Percentiles rank a stretch among this genome's conserved stretches.
phyloP scores from a whole-genome alignment of 371 early-diverging fungal genomes.

The Nematocida sp. region DNA sequence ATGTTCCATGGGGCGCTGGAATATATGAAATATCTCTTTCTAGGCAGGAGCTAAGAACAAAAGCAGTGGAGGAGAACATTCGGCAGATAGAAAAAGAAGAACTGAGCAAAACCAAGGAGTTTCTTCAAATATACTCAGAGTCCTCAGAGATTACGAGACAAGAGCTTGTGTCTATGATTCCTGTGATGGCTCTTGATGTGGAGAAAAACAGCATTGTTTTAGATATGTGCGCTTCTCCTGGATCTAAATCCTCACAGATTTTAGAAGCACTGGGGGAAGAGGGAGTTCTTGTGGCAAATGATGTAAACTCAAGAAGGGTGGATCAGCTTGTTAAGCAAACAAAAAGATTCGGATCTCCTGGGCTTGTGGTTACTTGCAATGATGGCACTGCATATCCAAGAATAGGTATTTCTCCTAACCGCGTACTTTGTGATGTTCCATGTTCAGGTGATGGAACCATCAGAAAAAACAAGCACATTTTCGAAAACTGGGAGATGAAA shows the following conservation, averaged over 20 bases:
- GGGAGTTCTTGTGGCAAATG: constrained; percentile 92
- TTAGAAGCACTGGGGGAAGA: constrained; percentile 69
- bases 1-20: constrained; percentile 28
- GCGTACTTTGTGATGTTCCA: constrained; percentile 77
- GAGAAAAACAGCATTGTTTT: constrained; percentile 76
- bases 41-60: constrained; percentile 27
- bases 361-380: constrained; percentile 86
- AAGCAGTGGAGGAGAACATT: constrained; percentile 18
- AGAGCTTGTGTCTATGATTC: constrained; percentile 95
- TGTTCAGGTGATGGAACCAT: constrained; percentile 91
- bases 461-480: constrained; percentile 84
- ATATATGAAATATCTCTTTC: constrained; percentile 54
- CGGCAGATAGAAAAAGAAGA: constrained; percentile 8
- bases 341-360: constrained; percentile 74
- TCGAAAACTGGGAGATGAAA: constrained; percentile 76
- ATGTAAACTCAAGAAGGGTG: constrained; percentile 79
- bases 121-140: constrained; percentile 53
- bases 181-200: constrained; percentile 84
- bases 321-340: constrained; percentile 88
- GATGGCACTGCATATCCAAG: constrained; percentile 84
- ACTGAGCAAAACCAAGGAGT: constrained; percentile 42
- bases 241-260: constrained; percentile 72
- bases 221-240: constrained; percentile 72
- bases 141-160: constrained; percentile 87
- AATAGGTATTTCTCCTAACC: background rate